Evolutionary conservation across 345 rosid genomes (phyloP).

Genomic region (Gossypium turneri): DNA sequence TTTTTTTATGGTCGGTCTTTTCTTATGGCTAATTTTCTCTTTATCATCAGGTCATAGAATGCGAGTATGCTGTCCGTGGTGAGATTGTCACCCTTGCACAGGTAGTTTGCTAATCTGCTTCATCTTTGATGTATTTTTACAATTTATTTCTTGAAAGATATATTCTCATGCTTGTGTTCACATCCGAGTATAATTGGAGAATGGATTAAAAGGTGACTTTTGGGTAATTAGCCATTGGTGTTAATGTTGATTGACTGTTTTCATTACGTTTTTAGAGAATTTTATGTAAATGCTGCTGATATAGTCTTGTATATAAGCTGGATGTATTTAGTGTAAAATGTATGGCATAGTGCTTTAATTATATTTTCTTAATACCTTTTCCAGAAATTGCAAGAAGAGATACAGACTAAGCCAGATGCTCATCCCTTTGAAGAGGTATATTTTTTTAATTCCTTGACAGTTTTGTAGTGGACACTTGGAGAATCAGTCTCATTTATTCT

Average conservation of each 20-base stretch:
- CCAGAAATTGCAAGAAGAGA: slow-evolving; percentile 77
- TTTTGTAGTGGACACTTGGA: background rate
- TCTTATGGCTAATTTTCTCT: background rate
- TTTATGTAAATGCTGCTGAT: background rate
- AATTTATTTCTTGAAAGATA: background rate
- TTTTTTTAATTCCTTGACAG: slow-evolving; percentile 3
- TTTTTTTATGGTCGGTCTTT: background rate
- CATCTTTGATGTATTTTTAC: background rate
- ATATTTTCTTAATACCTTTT: background rate
- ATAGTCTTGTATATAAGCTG: slow-evolving; percentile 6
- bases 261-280: background rate
- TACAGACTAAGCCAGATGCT: slow-evolving; percentile 60
- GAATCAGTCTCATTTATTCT: background rate
- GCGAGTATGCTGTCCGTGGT: slow-evolving; percentile 98
- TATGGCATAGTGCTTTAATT: slow-evolving; percentile 3
- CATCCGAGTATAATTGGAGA: background rate
- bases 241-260: background rate
- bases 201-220: slow-evolving; percentile 1
- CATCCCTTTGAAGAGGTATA: slow-evolving; percentile 83
- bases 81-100: slow-evolving; percentile 90
- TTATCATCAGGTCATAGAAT: slow-evolving; percentile 55
- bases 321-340: background rate
- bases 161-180: slow-evolving; percentile 3
- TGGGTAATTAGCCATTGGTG: background rate
- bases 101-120: slow-evolving; percentile 37